These are phyloP conservation scores for Athelia psychrophila DNA, from an alignment of 1,284 basidiomycete genomes.

Conservation along the genomic window DNA sequence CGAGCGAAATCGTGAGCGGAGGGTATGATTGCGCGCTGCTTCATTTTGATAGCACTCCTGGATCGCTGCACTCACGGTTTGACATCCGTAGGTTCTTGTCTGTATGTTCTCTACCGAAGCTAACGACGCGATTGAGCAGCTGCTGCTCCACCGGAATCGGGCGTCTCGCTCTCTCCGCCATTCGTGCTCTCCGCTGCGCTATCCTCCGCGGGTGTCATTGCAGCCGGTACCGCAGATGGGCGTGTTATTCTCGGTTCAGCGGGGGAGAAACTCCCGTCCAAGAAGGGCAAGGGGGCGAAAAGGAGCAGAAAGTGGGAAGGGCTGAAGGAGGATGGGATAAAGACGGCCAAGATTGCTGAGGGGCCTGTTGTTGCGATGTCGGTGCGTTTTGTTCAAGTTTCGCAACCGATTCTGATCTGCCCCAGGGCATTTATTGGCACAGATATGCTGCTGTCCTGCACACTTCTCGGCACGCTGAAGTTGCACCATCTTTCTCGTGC, in stretches of 20 bases:
- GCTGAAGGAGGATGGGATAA: conserved; percentile 44
- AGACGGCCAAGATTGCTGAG: conserved; percentile 52
- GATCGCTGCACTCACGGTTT: conserved; percentile 53
- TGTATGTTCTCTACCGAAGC: conserved; percentile 6
- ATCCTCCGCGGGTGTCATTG: conserved; percentile 54
- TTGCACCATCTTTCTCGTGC: conserved; percentile 40
- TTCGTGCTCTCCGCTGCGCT: conserved; percentile 64
- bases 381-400: conserved; percentile 18
- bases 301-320: conserved; percentile 72
- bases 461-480: conserved; percentile 55
- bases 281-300: conserved; percentile 28
- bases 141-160: conserved; percentile 35
- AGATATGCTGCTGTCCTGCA: conserved; percentile 47
- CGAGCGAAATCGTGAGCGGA: conserved; percentile 69
- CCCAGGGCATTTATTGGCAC: conserved; percentile 49
- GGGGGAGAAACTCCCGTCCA: conserved; percentile 48
- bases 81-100: conserved; percentile 48
- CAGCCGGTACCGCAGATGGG: conserved; percentile 74
- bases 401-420: conserved; percentile 1
- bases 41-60: conserved; percentile 63
- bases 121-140: conserved; percentile 25
- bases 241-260: conserved; percentile 65
- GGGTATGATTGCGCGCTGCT: conserved; percentile 70
- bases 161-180: conserved; percentile 64
- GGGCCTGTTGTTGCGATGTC: conserved; percentile 71